Evolutionary conservation across 1,284 basidiomycete genomes (phyloP), one percentile per base, ranked within the genome.

Genomic region (Pterula multifida): DNA sequence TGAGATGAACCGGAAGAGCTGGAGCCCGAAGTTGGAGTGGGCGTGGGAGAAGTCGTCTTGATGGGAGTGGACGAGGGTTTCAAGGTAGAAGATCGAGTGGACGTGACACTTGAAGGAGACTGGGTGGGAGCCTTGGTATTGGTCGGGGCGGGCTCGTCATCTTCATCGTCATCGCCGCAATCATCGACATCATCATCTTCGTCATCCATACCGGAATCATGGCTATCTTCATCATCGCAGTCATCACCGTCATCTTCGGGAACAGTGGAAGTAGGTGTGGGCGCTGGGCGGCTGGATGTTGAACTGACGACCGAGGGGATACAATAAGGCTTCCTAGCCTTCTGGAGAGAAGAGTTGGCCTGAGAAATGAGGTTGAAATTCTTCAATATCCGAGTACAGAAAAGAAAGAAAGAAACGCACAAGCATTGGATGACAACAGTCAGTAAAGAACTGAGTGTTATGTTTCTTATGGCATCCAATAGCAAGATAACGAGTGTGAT

Each of bases 401-500:
- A 13, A 42, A 42, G 39, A 48, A 36, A 15, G 26, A 50, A 49
- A 15, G 25, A 53, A 47, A 60, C 69, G 35, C 57, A 77, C 78
- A 55, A 75, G 61, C 52, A 73, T 62, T 51, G 73, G 72, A 54
- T 70, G 71, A 60, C 73, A 74, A 54, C 73, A 75, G 17, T 62
- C 58, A 50, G 78, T 68, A 61, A 83, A 87, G 71, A 87, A 90
- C 21, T 64, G 45, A n/a, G 75, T 76, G 62, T 72, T 67, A 66
- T 88, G 83, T 66, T 86, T 64, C 53, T 59, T 58, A 53, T 77
- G 60, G 63, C 81, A 85, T 49, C 65, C 67, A 55, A 87, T 61
- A 28, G 72, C 70, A 49, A 75, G 56, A 69, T 81, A 83, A 50
- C 87, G 76, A 42, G 64, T 59, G 68, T 87, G 82, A 67, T 89